These are phyloP conservation scores for Carex kokanica DNA, from an alignment of 176 grass and related monocot genomes.

Conservation along the genomic window DNA sequence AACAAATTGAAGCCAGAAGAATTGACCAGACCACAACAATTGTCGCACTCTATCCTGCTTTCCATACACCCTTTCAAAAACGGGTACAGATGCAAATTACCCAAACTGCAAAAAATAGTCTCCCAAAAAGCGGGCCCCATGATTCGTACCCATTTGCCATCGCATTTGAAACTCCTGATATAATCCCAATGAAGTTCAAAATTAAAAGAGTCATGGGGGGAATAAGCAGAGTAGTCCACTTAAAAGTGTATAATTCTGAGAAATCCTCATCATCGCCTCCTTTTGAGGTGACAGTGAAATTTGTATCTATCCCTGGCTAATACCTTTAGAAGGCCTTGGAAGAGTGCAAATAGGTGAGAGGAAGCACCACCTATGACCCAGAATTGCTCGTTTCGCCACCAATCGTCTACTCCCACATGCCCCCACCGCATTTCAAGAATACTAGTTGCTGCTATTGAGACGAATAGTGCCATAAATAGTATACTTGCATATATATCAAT, in stretches of 20 bases:
- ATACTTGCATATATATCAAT: constrained; percentile 44
- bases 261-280: constrained; percentile 41
- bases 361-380: constrained; percentile 51
- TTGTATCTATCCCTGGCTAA: constrained; percentile 38
- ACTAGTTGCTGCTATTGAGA: constrained; percentile 40
- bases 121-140: constrained; percentile 45
- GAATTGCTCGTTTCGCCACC: constrained; percentile 54
- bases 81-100: constrained; percentile 50
- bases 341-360: constrained; percentile 38
- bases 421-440: constrained; percentile 55
- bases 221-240: constrained; percentile 44
- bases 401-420: constrained; percentile 37
- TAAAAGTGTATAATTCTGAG: constrained; percentile 45
- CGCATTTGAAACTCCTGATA: constrained; percentile 38
- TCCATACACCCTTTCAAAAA: constrained; percentile 53
- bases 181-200: constrained; percentile 38
- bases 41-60: constrained; percentile 44
- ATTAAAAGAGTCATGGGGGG: constrained; percentile 45
- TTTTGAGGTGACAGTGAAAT: constrained; percentile 56
- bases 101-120: constrained; percentile 43
- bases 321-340: constrained; percentile 49
- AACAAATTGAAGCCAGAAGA: constrained; percentile 42
- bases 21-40: constrained; percentile 48
- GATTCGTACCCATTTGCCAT: constrained; percentile 40
- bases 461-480: constrained; percentile 43